Evolutionary conservation across 805 yeast genomes (phyloP).

Genomic region (Schwanniomyces occidentalis): DNA sequence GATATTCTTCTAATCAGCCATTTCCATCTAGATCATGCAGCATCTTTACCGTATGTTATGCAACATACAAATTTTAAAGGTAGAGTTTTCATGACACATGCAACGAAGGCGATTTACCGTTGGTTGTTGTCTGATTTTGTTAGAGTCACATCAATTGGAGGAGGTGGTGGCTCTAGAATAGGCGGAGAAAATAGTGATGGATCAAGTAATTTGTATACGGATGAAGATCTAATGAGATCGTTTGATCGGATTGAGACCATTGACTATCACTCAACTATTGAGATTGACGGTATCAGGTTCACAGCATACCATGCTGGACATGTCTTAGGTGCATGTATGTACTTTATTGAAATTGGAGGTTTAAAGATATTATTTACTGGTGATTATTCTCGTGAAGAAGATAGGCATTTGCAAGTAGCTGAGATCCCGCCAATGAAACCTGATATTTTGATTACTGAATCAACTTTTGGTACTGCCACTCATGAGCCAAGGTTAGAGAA

Average conservation of each 20-base stretch:
- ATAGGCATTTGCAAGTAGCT: slow-evolving; percentile 92
- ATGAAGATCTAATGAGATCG: slow-evolving; percentile 84
- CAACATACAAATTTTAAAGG: slow-evolving; percentile 94
- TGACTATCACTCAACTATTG: slow-evolving; percentile 94
- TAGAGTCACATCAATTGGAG: slow-evolving; percentile 70
- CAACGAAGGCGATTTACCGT: slow-evolving; percentile 95
- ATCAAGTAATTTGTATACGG: slow-evolving; percentile 68
- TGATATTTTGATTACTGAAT: slow-evolving; percentile 88
- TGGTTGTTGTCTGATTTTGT: slow-evolving; percentile 96
- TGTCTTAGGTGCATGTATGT: slow-evolving; percentile 98
- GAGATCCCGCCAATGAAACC: slow-evolving; percentile 89
- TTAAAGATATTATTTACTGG: slow-evolving; percentile 89
- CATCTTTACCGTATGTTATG: slow-evolving; percentile 96
- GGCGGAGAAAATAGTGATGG: slow-evolving; percentile 17
- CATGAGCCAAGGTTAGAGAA: slow-evolving; percentile 88
- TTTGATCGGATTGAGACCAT: slow-evolving; percentile 90
- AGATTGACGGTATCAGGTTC: slow-evolving; percentile 89
- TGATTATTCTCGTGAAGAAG: slow-evolving; percentile 94
- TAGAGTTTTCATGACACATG: slow-evolving; percentile 97
- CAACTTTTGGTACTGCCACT: slow-evolving; percentile 97
- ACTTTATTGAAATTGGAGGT: slow-evolving; percentile 91
- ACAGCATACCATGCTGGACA: slow-evolving; percentile 99
- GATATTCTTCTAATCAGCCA: slow-evolving; percentile 89
- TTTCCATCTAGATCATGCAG: slow-evolving; percentile 97
- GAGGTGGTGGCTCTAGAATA: slow-evolving; percentile 42